These are phyloP conservation scores for Phoenix dactylifera DNA, from an alignment of 176 grass and related monocot species.

Conservation along the genomic window DNA sequence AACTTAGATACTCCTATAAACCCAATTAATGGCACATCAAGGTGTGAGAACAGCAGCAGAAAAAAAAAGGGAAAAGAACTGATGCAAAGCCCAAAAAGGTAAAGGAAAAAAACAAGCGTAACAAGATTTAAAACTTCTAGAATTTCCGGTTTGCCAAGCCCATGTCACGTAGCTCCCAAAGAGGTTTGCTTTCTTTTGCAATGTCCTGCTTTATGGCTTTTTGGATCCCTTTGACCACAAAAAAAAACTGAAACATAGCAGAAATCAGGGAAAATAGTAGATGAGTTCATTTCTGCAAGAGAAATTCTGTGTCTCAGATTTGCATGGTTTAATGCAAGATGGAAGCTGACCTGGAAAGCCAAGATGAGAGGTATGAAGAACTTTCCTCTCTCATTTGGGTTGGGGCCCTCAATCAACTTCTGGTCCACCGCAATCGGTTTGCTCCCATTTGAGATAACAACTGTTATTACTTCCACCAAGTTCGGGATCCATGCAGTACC, in stretches of 20 bases:
- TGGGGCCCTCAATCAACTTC: slow-evolving; percentile 18
- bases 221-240: slow-evolving; percentile 1
- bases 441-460: slow-evolving; percentile 4
- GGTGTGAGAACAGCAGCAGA: too few species aligned
- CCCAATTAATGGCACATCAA: too few species aligned
- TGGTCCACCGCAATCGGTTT: slow-evolving; percentile 18
- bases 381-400: slow-evolving; percentile 20
- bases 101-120: too few species aligned
- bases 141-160: background rate
- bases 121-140: background rate
- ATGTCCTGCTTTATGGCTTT: background rate
- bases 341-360: slow-evolving; percentile 16
- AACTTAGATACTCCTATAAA: too few species aligned
- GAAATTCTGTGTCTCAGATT: too few species aligned
- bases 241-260: slow-evolving; percentile 1
- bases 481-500: slow-evolving; percentile 16
- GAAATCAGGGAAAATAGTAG: slow-evolving; percentile 25
- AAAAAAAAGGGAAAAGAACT: too few species aligned
- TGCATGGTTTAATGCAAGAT: too few species aligned
- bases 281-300: too few species aligned
- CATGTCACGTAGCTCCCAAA: slow-evolving; percentile 5
- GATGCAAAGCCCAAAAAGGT: too few species aligned
- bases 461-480: slow-evolving; percentile 9
- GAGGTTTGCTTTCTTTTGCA: slow-evolving; percentile 1
- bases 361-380: slow-evolving; percentile 20